Base-by-base conservation (phyloP, 2,329 filamentous ascomycete species). In the Trichoderma atrobrunneum region DNA sequence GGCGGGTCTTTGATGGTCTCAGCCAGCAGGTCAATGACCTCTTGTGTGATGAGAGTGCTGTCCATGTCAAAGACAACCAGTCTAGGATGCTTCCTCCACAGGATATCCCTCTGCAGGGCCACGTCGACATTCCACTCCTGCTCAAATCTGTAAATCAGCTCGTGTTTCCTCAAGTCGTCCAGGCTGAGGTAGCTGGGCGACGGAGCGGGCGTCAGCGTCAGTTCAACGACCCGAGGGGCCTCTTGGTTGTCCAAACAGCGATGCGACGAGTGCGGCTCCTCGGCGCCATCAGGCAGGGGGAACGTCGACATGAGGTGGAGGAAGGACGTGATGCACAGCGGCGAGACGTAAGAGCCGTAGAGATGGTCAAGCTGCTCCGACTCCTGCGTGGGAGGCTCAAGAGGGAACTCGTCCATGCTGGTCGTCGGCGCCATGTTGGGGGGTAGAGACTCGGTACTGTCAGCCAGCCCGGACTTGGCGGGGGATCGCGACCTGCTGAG, bases 11-110 rank as follows among this genome's bases (percentile, higher is more conserved):
- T 85, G 77, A 97, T 89, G 48, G 92, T 92, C 69, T 92, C 90
- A 5, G 96, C 96, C 71, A 99, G 91, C 78, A 98, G 91, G 81
- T 99, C 96, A 79, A 99, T 98, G 73, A 98, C 95, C 84, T 99
- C 96, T 81, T 99, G 95, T 69, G 95, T 92, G 80, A 99, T 98
- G 73, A 99, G 88, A 0, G 96, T 99, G 81, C 92, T 96, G 84
- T 99, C 96, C 96, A 99, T 99, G 81, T 99, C 96, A 79, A 99
- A 99, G 36, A 98, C 93, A 4, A 95, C 94, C 12, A 98, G 86
- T 10, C 95, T 89, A 75, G 95, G 95, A 81, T 97, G 89, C 32
- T 91, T 88, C 72, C 94, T 87, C 85, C 91, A 94, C 36, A 95
- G 85, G 34, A 85, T 88, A 78, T 95, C 93, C 54, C 82, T 82